Percentiles rank a stretch among this genome's conserved stretches.
Conservation (phyloP, 2,329 filamentous ascomycete species). For the Pezicula neosporulosa region DNA sequence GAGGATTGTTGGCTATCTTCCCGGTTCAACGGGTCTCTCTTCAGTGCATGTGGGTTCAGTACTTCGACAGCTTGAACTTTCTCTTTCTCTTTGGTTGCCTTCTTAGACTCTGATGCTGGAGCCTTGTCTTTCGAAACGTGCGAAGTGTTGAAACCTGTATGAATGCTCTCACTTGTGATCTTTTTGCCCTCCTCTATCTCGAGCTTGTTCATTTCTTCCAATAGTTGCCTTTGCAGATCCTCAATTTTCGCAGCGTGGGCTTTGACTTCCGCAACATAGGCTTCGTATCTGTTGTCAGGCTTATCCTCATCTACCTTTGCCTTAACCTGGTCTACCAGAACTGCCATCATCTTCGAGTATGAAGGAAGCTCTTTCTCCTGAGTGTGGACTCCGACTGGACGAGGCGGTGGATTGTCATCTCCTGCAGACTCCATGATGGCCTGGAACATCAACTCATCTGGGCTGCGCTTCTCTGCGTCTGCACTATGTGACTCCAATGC, state of each 20-base stretch:
- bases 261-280: slow-evolving; percentile 75
- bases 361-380: slow-evolving; percentile 70
- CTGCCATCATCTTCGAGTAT: slow-evolving; percentile 98
- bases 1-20: slow-evolving; percentile 45
- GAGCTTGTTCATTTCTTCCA: slow-evolving; percentile 71
- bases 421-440: slow-evolving; percentile 80
- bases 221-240: slow-evolving; percentile 71
- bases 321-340: slow-evolving; percentile 91
- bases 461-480: slow-evolving; percentile 60
- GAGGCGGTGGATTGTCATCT: slow-evolving; percentile 66
- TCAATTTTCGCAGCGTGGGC: slow-evolving; percentile 75
- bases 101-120: slow-evolving; percentile 18
- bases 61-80: slow-evolving; percentile 62
- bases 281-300: slow-evolving; percentile 63
- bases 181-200: slow-evolving; percentile 83
- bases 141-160: slow-evolving; percentile 88
- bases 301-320: slow-evolving; percentile 68
- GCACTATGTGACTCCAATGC: slow-evolving; percentile 71
- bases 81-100: slow-evolving; percentile 39
- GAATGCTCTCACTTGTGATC: slow-evolving; percentile 89
- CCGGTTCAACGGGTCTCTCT: slow-evolving; percentile 33
- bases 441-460: slow-evolving; percentile 84
- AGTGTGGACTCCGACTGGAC: slow-evolving; percentile 76
- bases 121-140: slow-evolving; percentile 62
- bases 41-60: slow-evolving; percentile 61